phyloP scores from a whole-genome alignment of 2,329 filamentous ascomycete genomes.

The Periconia digitata region DNA sequence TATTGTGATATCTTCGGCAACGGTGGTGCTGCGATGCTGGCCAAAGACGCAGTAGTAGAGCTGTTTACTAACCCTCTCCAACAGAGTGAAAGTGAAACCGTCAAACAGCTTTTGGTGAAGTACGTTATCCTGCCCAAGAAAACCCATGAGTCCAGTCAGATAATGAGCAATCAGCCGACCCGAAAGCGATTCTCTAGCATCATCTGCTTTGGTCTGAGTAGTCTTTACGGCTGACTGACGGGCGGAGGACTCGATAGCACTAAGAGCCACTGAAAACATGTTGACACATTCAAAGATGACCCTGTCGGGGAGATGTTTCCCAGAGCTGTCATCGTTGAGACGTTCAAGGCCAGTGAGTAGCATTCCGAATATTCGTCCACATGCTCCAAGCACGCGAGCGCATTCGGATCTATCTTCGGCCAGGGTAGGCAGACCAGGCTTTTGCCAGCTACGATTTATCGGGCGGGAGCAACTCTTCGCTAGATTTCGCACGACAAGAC shows the following conservation, averaged over 20 bases:
- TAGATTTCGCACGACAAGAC: conserved; percentile 23
- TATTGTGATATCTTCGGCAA: conserved; percentile 31
- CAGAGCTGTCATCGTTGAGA: conserved; percentile 15
- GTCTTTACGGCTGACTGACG: conserved; percentile 16
- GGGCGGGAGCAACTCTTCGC: conserved; percentile 23
- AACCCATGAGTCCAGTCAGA: conserved; percentile 38
- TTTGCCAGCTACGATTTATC: conserved; percentile 11
- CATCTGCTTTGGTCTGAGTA: conserved; percentile 5
- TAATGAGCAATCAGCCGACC: conserved; percentile 37
- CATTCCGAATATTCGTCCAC: conserved; percentile 34
- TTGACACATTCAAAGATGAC: conserved; percentile 37
- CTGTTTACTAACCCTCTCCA: conserved; percentile 43
- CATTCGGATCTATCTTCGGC: conserved; percentile 31
- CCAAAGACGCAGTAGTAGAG: conserved; percentile 46
- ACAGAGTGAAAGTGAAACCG: conserved; percentile 45
- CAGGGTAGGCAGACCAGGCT: conserved; percentile 11
- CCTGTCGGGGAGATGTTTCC: conserved; percentile 17
- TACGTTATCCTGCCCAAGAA: conserved; percentile 37
- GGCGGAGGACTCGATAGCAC: conserved; percentile 31
- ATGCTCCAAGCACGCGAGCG: conserved; percentile 26
- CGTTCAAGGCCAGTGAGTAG: conserved; percentile 33
- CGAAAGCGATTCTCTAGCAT: conserved; percentile 24
- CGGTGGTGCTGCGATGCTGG: conserved; percentile 22
- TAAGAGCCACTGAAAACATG: conserved; percentile 42
- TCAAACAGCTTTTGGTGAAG: conserved; percentile 47